phyloP scores from a whole-genome alignment of 805 yeast genomes.

The Blastobotrys parvus region DNA sequence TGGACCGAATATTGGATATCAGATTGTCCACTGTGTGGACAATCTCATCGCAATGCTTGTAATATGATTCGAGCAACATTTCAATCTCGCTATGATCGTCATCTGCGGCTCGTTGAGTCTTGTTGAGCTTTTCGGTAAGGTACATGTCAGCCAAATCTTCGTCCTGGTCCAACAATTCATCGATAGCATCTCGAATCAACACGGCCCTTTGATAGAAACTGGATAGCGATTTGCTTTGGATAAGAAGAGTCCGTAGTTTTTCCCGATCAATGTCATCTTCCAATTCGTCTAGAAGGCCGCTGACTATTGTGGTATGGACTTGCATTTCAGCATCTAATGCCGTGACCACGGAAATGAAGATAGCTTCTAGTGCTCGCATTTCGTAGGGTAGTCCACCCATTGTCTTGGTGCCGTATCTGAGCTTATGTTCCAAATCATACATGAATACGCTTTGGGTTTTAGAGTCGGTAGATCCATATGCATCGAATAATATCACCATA shows the following conservation, averaged over 20 bases:
- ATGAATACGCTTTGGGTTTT: conserved; percentile 66
- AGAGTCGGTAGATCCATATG: conserved; percentile 51
- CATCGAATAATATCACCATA: conserved; percentile 76
- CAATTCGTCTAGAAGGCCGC: conserved; percentile 63
- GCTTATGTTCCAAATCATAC: conserved; percentile 67
- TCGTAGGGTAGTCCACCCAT: conserved; percentile 67
- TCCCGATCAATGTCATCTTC: conserved; percentile 78
- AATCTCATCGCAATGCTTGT: conserved; percentile 84
- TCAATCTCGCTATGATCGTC: conserved; percentile 77
- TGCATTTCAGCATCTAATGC: conserved; percentile 81
- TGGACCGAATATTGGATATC: conserved; percentile 75
- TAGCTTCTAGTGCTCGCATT: conserved; percentile 81
- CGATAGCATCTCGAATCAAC: conserved; percentile 73
- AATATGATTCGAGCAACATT: conserved; percentile 81
- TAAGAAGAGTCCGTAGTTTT: conserved; percentile 65
- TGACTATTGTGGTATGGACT: conserved; percentile 68
- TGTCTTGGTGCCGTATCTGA: conserved; percentile 34
- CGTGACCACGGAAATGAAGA: conserved; percentile 69
- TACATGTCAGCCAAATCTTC: conserved; percentile 79
- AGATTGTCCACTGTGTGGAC: conserved; percentile 81
- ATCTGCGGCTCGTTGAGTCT: conserved; percentile 35
- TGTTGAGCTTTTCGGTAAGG: conserved; percentile 49
- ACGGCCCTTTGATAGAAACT: conserved; percentile 79
- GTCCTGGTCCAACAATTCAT: conserved; percentile 80
- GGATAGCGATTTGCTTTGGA: conserved; percentile 76